A percentile compares a stretch with the other conserved stretches of the same genome.
Conservation (phyloP, 495 filamentous ascomycete species). For the Neurospora tetrasperma region DNA sequence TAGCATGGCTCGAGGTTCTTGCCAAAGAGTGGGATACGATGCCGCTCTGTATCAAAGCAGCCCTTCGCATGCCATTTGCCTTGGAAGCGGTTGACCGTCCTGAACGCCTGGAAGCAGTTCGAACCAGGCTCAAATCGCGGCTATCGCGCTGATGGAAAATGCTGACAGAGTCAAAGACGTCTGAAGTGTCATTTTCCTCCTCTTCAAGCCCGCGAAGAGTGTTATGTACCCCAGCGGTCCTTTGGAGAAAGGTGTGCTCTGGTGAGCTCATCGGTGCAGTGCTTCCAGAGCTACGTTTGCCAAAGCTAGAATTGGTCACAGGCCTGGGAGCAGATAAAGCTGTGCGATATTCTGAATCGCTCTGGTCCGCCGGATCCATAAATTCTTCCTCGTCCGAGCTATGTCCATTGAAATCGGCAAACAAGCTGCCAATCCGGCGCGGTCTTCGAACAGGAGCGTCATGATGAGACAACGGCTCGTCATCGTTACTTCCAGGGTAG, state of each 20-base stretch:
- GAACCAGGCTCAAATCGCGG: constrained; percentile 21
- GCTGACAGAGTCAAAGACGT: constrained; percentile 19
- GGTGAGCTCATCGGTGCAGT: constrained; percentile 17
- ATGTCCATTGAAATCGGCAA: constrained; percentile 62
- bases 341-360: constrained; percentile 54
- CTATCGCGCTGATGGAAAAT: constrained; percentile 16
- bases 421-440: constrained; percentile 69
- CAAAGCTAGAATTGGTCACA: constrained; percentile 19
- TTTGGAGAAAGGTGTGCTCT: constrained; percentile 20
- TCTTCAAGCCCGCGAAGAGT: constrained; percentile 16
- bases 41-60: constrained; percentile 70
- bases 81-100: constrained; percentile 25
- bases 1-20: constrained; percentile 64
- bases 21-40: constrained; percentile 61
- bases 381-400: constrained; percentile 51
- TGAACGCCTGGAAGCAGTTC: constrained; percentile 21
- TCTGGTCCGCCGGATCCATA: constrained; percentile 45
- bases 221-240: constrained; percentile 13
- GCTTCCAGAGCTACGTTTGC: constrained; percentile 26
- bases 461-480: constrained; percentile 59
- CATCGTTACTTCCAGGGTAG: constrained; percentile 77
- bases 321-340: constrained; percentile 52
- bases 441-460: constrained; percentile 55
- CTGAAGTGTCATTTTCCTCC: background rate
- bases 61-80: constrained; percentile 39